Percentiles rank a stretch among this genome's conserved stretches.
These are phyloP conservation scores for Penicillium steckii DNA, from an alignment of 495 filamentous ascomycete species.

Conservation along the genomic window DNA sequence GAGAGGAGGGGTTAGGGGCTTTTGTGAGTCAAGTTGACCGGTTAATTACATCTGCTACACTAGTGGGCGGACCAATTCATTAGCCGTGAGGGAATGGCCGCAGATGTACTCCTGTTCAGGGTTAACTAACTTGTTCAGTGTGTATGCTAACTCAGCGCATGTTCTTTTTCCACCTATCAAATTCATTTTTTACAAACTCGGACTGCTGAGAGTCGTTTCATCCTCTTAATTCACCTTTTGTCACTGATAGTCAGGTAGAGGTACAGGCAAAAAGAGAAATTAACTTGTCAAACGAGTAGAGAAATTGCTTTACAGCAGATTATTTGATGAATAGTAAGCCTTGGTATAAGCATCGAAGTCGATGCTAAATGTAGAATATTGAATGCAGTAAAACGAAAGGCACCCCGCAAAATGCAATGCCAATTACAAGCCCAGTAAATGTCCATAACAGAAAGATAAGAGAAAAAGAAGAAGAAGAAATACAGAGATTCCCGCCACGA, in stretches of 20 bases:
- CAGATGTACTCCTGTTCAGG: background rate
- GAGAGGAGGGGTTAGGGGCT: background rate
- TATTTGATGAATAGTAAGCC: no score
- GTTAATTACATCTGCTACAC: conserved; percentile 13
- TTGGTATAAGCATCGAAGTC: background rate
- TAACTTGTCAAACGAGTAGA: no score
- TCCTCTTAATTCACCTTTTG: no score
- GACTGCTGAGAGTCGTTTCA: no score
- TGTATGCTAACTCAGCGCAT: background rate
- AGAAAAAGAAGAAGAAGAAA: conserved; percentile 1
- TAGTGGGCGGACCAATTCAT: no score
- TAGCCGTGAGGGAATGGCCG: no score
- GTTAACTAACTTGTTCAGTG: background rate
- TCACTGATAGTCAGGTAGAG: no score
- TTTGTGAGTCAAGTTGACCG: background rate
- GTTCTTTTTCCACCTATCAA: conserved; percentile 25
- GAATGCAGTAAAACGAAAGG: conserved; percentile 13
- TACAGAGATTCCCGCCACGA: background rate
- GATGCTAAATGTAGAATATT: conserved; percentile 8
- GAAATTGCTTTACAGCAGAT: no score
- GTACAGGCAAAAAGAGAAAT: background rate
- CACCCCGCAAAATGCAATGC: conserved; percentile 25
- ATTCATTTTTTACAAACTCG: no score
- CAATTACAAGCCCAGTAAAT: conserved; percentile 23
- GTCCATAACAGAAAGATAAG: conserved; percentile 4